These are phyloP conservation scores for Fusarium irregulare DNA, from an alignment of 2,329 filamentous ascomycete species.

Conservation along the genomic window DNA sequence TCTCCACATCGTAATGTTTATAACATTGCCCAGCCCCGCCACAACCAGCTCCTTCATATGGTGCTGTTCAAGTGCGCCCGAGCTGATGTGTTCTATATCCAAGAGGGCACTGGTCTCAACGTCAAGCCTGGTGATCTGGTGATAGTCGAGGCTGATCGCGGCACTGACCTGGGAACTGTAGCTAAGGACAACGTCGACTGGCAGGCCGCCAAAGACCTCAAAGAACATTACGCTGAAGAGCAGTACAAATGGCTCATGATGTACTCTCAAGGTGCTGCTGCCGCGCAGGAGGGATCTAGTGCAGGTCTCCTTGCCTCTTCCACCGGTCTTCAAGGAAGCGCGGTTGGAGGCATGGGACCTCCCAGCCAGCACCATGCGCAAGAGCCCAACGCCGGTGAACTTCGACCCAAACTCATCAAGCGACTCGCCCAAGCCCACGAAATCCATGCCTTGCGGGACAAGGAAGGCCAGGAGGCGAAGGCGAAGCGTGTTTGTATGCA, in stretches of 20 bases:
- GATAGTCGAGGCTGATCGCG: conserved; percentile 96
- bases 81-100: conserved; percentile 96
- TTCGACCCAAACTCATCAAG: conserved; percentile 97
- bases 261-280: conserved; percentile 85
- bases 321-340: conserved; percentile 73
- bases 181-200: conserved; percentile 88
- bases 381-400: conserved; percentile 76
- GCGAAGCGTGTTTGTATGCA: conserved; percentile 97
- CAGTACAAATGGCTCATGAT: conserved; percentile 99
- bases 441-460: conserved; percentile 87
- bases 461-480: conserved; percentile 97
- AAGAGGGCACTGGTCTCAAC: conserved; percentile 91
- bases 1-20: conserved; percentile 73
- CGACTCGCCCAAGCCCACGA: conserved; percentile 92
- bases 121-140: conserved; percentile 94
- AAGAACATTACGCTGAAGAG: conserved; percentile 92
- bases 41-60: conserved; percentile 82
- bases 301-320: conserved; percentile 72
- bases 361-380: conserved; percentile 78
- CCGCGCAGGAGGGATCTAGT: conserved; percentile 68
- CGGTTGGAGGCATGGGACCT: conserved; percentile 82
- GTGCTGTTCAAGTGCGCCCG: conserved; percentile 97
- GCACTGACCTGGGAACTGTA: conserved; percentile 94
- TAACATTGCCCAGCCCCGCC: conserved; percentile 68
- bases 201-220: conserved; percentile 86